Evolutionary conservation across 495 filamentous ascomycete species (phyloP).

Genomic region (Annulohypoxylon nitens): DNA sequence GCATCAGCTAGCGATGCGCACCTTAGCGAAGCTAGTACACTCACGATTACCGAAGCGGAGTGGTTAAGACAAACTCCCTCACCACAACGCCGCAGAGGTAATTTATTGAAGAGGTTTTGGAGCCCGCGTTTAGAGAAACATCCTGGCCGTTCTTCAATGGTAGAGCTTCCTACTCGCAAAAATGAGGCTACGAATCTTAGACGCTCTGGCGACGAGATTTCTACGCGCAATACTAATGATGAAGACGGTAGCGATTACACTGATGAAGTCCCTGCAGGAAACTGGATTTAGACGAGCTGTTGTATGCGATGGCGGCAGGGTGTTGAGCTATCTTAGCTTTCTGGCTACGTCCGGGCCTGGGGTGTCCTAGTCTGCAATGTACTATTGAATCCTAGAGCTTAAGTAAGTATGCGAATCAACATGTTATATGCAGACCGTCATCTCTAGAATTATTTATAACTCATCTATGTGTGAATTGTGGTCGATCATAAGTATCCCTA

Average conservation of each 20-base stretch:
- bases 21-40: conserved; percentile 16
- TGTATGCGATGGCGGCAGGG: not conserved
- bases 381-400: conserved; percentile 10
- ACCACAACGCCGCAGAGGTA: conserved; percentile 35
- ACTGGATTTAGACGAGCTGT: conserved; percentile 44
- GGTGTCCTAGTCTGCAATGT: conserved; percentile 6
- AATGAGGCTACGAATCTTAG: not conserved
- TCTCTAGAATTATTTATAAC: not conserved
- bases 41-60: conserved; percentile 54
- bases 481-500: not conserved
- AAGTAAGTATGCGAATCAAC: not conserved
- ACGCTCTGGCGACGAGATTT: conserved; percentile 6
- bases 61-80: conserved; percentile 59
- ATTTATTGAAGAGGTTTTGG: conserved; percentile 28
- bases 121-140: conserved; percentile 38
- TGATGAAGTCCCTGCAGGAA: conserved; percentile 33
- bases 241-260: not conserved
- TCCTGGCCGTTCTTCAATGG: conserved; percentile 30
- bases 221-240: not conserved
- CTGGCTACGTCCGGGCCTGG: not conserved
- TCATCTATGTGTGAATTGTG: not conserved
- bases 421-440: not conserved
- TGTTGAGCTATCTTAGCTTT: not conserved
- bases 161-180: conserved; percentile 29
- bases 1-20: conserved; percentile 16